A percentile compares a stretch with the other conserved stretches of the same genome.
Conservation (phyloP, 73 alveolate species). For the Paramecium caudatum region DNA sequence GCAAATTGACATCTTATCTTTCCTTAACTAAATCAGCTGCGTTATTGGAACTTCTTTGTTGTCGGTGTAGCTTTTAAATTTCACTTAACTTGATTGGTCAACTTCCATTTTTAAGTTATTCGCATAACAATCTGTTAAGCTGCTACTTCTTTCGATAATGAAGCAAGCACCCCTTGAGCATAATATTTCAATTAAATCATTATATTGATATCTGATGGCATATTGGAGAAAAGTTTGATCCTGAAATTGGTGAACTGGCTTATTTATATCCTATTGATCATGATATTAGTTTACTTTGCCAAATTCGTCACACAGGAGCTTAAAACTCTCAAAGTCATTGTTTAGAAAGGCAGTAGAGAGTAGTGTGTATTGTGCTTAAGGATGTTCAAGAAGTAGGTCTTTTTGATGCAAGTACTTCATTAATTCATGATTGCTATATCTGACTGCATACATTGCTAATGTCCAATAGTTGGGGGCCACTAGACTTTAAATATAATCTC, state of each 20-base stretch:
- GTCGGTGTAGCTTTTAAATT: neutral
- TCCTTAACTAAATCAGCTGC: neutral
- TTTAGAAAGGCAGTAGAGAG: conserved; percentile 49
- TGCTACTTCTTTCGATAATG: neutral
- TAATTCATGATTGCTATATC: conserved; percentile 53
- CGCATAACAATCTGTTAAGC: neutral
- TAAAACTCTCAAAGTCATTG: conserved; percentile 36
- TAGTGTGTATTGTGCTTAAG: conserved; percentile 9
- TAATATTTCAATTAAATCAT: conserved; percentile 18
- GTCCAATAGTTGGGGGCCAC: conserved; percentile 68
- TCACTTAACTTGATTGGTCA: neutral
- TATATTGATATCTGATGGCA: neutral
- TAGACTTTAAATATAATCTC: conserved; percentile 12
- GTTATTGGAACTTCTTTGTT: neutral
- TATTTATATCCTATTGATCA: conserved; percentile 35
- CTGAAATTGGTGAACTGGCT: neutral
- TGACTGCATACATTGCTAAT: conserved; percentile 59
- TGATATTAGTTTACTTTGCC: conserved; percentile 15
- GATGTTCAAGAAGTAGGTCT: conserved; percentile 28
- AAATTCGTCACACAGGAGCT: conserved; percentile 44
- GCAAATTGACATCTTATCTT: neutral
- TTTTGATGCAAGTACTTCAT: conserved; percentile 7
- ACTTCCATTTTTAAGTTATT: neutral
- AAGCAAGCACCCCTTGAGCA: conserved; percentile 66
- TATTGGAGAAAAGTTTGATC: conserved; percentile 45